Evolutionary conservation across 768 basidiomycete genomes (phyloP).

Genomic region (Boletus fagicola): DNA sequence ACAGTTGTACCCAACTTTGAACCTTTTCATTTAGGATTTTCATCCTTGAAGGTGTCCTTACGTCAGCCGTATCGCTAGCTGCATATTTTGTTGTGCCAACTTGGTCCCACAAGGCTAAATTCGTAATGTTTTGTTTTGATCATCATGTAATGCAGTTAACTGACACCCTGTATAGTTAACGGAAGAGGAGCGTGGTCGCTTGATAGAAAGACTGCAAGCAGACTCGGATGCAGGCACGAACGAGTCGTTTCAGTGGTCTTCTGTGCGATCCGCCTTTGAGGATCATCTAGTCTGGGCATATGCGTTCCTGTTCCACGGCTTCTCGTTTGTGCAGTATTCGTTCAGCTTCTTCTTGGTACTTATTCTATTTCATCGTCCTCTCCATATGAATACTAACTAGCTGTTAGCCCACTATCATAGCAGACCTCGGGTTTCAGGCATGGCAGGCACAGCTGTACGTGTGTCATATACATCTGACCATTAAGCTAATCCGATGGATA

Average conservation of each 20-base stretch:
- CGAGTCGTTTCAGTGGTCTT: constrained; percentile 58
- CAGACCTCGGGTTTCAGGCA: constrained; percentile 51
- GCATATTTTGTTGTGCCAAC: constrained; percentile 58
- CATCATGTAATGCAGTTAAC: neutral
- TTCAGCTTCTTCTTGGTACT: constrained; percentile 55
- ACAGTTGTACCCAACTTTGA: neutral
- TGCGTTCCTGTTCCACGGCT: constrained; percentile 59
- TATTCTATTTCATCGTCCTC: neutral
- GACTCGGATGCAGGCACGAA: constrained; percentile 55
- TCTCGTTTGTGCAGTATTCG: constrained; percentile 57
- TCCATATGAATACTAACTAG: neutral
- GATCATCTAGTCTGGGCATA: constrained; percentile 63
- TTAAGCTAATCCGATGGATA: constrained; percentile 17
- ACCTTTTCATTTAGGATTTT: constrained; percentile 45
- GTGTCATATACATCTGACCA: neutral
- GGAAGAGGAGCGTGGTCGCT: constrained; percentile 47
- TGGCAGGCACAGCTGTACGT: constrained; percentile 61
- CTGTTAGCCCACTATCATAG: constrained; percentile 57
- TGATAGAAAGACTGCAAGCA: constrained; percentile 46
- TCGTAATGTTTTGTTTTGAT: constrained; percentile 37
- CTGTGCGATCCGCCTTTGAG: constrained; percentile 52
- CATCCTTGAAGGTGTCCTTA: constrained; percentile 55
- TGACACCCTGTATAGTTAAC: constrained; percentile 41
- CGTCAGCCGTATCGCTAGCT: constrained; percentile 43
- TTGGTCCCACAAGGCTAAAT: constrained; percentile 57